Base-by-base conservation (phyloP, 768 basidiomycete species). In the Leccinum longicurvipes region DNA sequence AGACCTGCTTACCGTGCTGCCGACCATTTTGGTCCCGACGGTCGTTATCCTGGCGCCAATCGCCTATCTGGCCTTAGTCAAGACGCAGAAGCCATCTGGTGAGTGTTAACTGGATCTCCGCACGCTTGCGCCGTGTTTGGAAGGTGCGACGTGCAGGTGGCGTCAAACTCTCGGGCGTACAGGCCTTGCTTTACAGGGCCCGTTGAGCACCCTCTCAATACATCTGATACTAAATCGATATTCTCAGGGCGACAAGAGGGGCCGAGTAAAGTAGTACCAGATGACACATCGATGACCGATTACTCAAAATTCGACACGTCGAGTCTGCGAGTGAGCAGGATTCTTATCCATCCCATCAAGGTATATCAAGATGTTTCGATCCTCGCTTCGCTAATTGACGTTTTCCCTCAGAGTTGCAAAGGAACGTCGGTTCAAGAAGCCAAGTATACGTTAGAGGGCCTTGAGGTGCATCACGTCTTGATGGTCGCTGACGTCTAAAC, bases 301-400 rank as follows among this genome's bases (percentile, higher is more conserved):
- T 58, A 59, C 55, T 56, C 65, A 0, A 49, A 6, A 44, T 73
- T 72, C n/a, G 67, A 73, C 29, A 69, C 63, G 1, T 66, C 70
- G 47, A 71, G 60, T 57, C 65, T 76, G 15, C 74, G 65, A 12
- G 80, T 87, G 23, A 77, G 81, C 0, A 83, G 80, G 65, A 79
- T 88, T 21, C 59, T 86, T 32, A 62, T 88, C 3, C 86, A 88
- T 63, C 86, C 86, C 39, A 84, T 88, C 72, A 88, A 88, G 77
- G 86, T 59, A 47, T 41, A 5, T 36, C 12, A 19, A 11, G 10
- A 47, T 10, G 17, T 56, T 42, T 36, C 17, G 42, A 6, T 53
- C 6, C 5, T 57, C 27, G 19, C 28, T 42, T 17, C 32, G 12
- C 25, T 54, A 6, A 19, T 34, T 31, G 19, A 51, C 47, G 10